These are phyloP conservation scores for Teratosphaeria zuluensis DNA, from an alignment of 2,329 filamentous ascomycete genomes.

Conservation along the genomic window DNA sequence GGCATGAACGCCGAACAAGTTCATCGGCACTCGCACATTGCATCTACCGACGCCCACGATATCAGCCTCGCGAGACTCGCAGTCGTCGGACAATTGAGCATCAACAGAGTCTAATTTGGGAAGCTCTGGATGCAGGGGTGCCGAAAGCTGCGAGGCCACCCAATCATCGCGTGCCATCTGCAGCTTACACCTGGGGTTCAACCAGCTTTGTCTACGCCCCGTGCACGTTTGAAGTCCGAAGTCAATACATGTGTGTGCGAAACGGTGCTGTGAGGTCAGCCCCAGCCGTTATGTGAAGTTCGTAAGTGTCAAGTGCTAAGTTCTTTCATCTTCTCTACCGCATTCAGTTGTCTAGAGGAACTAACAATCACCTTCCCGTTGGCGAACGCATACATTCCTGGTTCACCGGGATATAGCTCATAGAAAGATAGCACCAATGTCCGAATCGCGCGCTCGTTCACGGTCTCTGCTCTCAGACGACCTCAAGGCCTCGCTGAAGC, in stretches of 20 bases:
- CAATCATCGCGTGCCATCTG: background rate
- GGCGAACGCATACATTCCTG: background rate
- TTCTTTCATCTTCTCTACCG: background rate
- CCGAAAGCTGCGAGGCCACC: background rate
- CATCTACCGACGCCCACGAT: background rate
- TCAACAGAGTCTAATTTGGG: background rate
- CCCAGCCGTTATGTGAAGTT: background rate
- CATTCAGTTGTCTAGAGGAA: background rate
- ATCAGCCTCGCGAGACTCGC: background rate
- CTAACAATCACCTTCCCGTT: background rate
- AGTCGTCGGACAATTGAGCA: background rate
- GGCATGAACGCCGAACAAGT: background rate
- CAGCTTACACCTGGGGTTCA: background rate
- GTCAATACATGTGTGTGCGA: background rate
- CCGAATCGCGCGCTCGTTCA: slow-evolving; percentile 6
- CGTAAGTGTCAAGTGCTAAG: background rate
- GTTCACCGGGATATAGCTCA: background rate
- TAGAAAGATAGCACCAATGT: slow-evolving; percentile 3
- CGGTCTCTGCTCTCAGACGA: slow-evolving; percentile 9
- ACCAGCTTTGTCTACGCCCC: background rate
- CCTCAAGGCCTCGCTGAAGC: slow-evolving; percentile 7
- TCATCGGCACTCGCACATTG: background rate
- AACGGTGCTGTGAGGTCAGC: background rate
- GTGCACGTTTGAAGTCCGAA: background rate
- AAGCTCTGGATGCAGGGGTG: background rate